Conservation (phyloP, 768 basidiomycete genomes). For the Antrodiella citrinella region DNA sequence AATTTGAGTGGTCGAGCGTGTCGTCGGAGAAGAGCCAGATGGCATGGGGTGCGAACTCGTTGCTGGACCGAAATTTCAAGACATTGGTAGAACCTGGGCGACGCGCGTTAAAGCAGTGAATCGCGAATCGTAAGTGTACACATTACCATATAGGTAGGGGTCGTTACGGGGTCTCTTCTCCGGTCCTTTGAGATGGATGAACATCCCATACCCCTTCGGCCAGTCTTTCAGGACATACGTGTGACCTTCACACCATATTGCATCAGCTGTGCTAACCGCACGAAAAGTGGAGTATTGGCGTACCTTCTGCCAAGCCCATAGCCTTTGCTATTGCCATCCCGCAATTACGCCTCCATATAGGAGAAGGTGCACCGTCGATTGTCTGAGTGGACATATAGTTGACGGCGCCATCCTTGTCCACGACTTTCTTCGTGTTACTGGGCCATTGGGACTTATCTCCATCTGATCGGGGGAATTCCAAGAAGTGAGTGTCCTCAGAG, state of each 20-base stretch:
- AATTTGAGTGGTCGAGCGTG: constrained; percentile 38
- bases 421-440: constrained; percentile 38
- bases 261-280: too few species aligned
- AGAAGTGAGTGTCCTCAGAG: constrained; percentile 43
- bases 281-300: too few species aligned
- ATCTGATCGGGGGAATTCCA: constrained; percentile 58
- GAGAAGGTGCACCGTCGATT: constrained; percentile 39
- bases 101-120: too few species aligned
- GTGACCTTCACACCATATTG: constrained; percentile 22
- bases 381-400: constrained; percentile 59
- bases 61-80: constrained; percentile 66
- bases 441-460: constrained; percentile 52
- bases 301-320: constrained; percentile 31
- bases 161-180: constrained; percentile 54
- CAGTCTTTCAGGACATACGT: constrained; percentile 56
- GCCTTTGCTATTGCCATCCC: constrained; percentile 34
- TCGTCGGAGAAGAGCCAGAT: constrained; percentile 64
- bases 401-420: constrained; percentile 56
- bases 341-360: constrained; percentile 46
- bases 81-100: constrained; percentile 33
- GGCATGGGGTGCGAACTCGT: constrained; percentile 81
- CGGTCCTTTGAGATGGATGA: constrained; percentile 66
- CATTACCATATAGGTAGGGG: constrained; percentile 73
- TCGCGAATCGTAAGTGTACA: constrained; percentile 5
- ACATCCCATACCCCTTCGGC: constrained; percentile 65